A percentile compares a stretch with the other conserved stretches of the same genome.
These are phyloP conservation scores for Aristolochia californica DNA, from an alignment of 164 flowering plant genomes.

Conservation along the genomic window DNA sequence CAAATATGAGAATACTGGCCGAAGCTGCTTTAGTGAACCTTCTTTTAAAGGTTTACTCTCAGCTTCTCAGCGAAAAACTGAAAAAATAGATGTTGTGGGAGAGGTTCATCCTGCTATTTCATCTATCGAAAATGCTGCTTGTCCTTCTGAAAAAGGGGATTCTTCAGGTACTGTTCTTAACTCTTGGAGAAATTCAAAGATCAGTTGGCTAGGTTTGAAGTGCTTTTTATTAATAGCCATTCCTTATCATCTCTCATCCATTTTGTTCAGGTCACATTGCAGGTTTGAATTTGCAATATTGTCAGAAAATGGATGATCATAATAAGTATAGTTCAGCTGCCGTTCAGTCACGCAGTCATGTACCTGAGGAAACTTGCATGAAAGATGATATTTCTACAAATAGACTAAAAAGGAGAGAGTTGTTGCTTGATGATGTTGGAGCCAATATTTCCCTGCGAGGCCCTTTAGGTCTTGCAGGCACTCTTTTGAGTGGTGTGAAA, in stretches of 20 bases:
- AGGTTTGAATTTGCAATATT: no score
- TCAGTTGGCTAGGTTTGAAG: constrained; percentile 1
- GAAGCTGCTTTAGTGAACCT: constrained; percentile 73
- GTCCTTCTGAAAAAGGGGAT: constrained; percentile 23
- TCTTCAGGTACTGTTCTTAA: constrained; percentile 34
- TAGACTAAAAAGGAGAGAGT: constrained; percentile 66
- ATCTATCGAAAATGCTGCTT: constrained; percentile 16
- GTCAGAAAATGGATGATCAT: no score
- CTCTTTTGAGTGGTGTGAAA: constrained; percentile 61
- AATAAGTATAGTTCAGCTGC: constrained; percentile 17
- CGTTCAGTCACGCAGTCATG: constrained; percentile 21
- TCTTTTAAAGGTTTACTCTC: constrained; percentile 40
- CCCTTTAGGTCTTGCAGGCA: constrained; percentile 38
- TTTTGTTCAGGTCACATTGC: no score
- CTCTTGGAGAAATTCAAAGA: background rate
- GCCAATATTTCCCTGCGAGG: constrained; percentile 30
- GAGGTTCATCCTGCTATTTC: constrained; percentile 24
- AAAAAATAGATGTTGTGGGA: constrained; percentile 23
- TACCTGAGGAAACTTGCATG: constrained; percentile 30
- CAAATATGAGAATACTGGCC: constrained; percentile 48
- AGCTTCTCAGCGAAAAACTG: constrained; percentile 29
- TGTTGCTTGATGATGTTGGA: constrained; percentile 68
- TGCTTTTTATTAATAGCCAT: no score
- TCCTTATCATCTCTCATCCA: no score
- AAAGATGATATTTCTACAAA: constrained; percentile 47